A percentile compares a stretch with the other conserved stretches of the same genome.
Conservation (phyloP, 371 early-diverging fungal genomes). For the Mortierella sp. region DNA sequence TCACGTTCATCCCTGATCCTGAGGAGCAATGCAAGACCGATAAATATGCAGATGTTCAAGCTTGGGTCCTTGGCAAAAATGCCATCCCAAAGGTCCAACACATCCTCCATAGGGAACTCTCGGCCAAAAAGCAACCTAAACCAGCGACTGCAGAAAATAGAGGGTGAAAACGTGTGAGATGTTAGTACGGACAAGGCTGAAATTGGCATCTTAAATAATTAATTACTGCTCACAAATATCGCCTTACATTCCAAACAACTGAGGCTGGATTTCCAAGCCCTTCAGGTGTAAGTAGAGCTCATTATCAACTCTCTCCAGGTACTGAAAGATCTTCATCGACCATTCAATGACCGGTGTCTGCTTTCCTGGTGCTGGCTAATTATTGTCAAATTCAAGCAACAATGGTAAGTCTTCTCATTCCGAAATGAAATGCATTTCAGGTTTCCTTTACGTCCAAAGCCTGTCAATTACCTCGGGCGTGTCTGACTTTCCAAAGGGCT, state of each 20-base stretch:
- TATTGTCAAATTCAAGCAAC: slow-evolving; percentile 20
- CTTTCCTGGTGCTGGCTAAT: slow-evolving; percentile 78
- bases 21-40: slow-evolving; percentile 82
- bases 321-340: slow-evolving; percentile 70
- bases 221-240: too few relatives aligned
- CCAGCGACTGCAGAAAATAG: slow-evolving; percentile 82
- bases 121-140: slow-evolving; percentile 92
- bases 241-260: slow-evolving; percentile 90
- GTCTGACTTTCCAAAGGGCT: slow-evolving; percentile 41
- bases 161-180: background rate
- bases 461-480: slow-evolving; percentile 37
- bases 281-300: slow-evolving; percentile 79
- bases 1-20: slow-evolving; percentile 83
- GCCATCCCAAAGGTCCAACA: slow-evolving; percentile 90
- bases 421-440: background rate
- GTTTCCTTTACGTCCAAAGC: background rate
- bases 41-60: slow-evolving; percentile 84
- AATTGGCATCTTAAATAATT: background rate
- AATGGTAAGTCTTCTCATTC: background rate
- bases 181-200: background rate
- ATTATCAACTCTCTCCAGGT: slow-evolving; percentile 77
- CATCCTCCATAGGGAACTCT: slow-evolving; percentile 83
- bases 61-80: slow-evolving; percentile 85
- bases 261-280: slow-evolving; percentile 88
- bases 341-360: slow-evolving; percentile 75